Conservation (phyloP, 2,329 filamentous ascomycete genomes). For the Rachicladosporium sp. region DNA sequence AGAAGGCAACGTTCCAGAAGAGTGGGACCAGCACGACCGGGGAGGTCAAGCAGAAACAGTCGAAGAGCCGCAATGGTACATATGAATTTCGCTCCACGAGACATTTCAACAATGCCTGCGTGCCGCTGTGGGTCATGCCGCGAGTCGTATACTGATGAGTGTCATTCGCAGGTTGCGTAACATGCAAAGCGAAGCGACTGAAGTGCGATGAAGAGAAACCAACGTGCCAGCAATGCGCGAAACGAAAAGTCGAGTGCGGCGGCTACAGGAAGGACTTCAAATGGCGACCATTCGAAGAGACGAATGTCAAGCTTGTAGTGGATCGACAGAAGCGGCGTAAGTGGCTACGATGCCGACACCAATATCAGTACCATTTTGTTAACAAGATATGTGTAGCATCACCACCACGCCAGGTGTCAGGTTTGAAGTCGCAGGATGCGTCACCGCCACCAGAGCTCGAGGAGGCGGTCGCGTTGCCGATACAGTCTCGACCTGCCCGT, state of each 20-base stretch:
- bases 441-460: no score
- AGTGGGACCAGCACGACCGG: slow-evolving; percentile 12
- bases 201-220: slow-evolving; percentile 66
- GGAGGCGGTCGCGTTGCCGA: no score
- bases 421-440: no score
- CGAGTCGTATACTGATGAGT: slow-evolving; percentile 10
- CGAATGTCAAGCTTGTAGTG: slow-evolving; percentile 38
- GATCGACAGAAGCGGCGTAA: slow-evolving; percentile 37
- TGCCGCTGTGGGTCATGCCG: background rate
- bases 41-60: slow-evolving; percentile 52
- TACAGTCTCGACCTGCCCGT: no score
- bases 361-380: slow-evolving; percentile 1
- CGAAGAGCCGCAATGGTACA: slow-evolving; percentile 64
- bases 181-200: slow-evolving; percentile 60
- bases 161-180: slow-evolving; percentile 48
- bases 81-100: slow-evolving; percentile 9
- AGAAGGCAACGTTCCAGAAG: slow-evolving; percentile 12
- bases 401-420: slow-evolving; percentile 9
- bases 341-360: background rate
- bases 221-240: slow-evolving; percentile 52
- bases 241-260: slow-evolving; percentile 52
- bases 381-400: slow-evolving; percentile 7
- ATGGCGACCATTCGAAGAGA: slow-evolving; percentile 59
- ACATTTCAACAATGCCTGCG: slow-evolving; percentile 2
- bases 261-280: slow-evolving; percentile 68